phyloP scores from a whole-genome alignment of 2,329 filamentous ascomycete species.

The Stachybotrys chlorohalonatus region DNA sequence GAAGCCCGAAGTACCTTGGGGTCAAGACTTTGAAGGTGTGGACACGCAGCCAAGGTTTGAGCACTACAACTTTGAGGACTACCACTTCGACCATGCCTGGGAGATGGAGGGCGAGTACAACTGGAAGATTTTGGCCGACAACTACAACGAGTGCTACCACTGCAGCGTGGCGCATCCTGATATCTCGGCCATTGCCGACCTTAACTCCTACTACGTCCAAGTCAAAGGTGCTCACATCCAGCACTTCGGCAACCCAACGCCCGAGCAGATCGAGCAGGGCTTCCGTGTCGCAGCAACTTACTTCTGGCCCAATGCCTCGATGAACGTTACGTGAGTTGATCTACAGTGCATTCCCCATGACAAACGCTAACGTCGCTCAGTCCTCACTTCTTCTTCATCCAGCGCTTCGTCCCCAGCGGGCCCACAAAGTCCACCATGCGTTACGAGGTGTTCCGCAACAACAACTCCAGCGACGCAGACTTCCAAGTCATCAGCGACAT shows the following conservation, averaged over 20 bases:
- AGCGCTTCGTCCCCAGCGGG: conserved; percentile 48
- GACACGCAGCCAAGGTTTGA: conserved; percentile 35
- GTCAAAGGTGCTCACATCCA: conserved; percentile 39
- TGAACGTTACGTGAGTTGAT: conserved; percentile 36
- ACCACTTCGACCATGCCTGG: conserved; percentile 48
- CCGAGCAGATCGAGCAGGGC: conserved; percentile 37
- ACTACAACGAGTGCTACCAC: conserved; percentile 61
- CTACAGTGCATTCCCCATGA: too few species aligned
- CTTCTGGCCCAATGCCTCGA: conserved; percentile 41
- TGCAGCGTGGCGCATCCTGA: conserved; percentile 51
- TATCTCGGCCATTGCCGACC: conserved; percentile 45
- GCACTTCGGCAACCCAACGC: conserved; percentile 36
- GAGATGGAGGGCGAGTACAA: conserved; percentile 48
- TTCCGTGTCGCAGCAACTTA: conserved; percentile 37
- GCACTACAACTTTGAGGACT: conserved; percentile 41
- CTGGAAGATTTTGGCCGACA: conserved; percentile 53
- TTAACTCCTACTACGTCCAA: conserved; percentile 44
- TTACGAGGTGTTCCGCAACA: conserved; percentile 56
- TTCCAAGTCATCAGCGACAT: conserved; percentile 48
- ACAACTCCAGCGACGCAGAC: conserved; percentile 47
- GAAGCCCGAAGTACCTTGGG: conserved; percentile 39
- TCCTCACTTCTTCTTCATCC: conserved; percentile 56
- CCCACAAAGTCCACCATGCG: conserved; percentile 44
- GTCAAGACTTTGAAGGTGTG: conserved; percentile 39
- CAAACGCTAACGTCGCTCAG: conserved; percentile 16